A percentile compares a stretch with the other conserved stretches of the same genome.
phyloP scores from a whole-genome alignment of 805 yeast species.

The Candida odintsovae region DNA sequence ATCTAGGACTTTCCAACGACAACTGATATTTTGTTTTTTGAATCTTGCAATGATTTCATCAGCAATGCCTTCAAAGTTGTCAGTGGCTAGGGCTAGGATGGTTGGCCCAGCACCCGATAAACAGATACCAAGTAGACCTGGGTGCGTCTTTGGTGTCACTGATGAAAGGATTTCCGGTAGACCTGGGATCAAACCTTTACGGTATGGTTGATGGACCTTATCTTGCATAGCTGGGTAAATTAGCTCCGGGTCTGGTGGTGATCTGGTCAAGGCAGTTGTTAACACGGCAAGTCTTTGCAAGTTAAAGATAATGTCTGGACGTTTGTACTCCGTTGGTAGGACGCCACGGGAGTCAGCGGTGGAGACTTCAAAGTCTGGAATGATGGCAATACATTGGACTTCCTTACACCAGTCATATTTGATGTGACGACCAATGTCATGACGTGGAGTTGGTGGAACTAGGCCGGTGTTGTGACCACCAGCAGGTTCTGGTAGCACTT shows the following conservation, averaged over 20 bases:
- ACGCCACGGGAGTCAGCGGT: conserved; percentile 91
- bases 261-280: conserved; percentile 85
- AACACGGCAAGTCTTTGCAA: conserved; percentile 89
- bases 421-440: conserved; percentile 81
- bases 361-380: conserved; percentile 91
- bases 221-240: conserved; percentile 97
- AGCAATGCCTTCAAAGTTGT: conserved; percentile 80
- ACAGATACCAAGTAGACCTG: conserved; percentile 90
- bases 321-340: conserved; percentile 70
- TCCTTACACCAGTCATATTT: conserved; percentile 76
- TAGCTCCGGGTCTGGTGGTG: conserved; percentile 74
- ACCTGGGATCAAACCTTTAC: conserved; percentile 89
- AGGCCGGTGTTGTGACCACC: conserved; percentile 66
- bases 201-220: conserved; percentile 94
- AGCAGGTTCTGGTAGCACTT: conserved; percentile 73
- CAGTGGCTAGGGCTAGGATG: conserved; percentile 87
- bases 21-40: conserved; percentile 55
- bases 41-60: conserved; percentile 66
- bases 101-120: conserved; percentile 98
- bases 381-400: conserved; percentile 83
- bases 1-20: conserved; percentile 79
- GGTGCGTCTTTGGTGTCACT: conserved; percentile 76
- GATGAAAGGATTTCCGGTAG: conserved; percentile 70
- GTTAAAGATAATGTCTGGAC: conserved; percentile 79
- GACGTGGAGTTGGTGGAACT: conserved; percentile 78